Conservation (phyloP, 2,329 filamentous ascomycete genomes). For the Penicillium sp. region DNA sequence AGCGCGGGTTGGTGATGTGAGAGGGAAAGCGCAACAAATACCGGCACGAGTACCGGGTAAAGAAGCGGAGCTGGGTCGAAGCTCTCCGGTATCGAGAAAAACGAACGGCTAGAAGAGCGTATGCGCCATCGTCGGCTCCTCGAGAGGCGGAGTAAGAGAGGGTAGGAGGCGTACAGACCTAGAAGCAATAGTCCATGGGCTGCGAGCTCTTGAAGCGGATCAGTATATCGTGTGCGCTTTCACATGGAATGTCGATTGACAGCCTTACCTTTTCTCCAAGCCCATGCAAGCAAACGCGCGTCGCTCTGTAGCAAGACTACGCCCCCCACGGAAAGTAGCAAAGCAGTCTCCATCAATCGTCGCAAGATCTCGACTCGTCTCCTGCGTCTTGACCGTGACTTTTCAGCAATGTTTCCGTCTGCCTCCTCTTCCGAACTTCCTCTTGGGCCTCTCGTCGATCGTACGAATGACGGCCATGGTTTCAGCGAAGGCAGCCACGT, state of each 20-base stretch:
- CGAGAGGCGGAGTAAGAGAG: conserved; percentile 51
- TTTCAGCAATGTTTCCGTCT: conserved; percentile 22
- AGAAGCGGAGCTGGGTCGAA: conserved; percentile 91
- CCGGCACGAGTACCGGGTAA: conserved; percentile 75
- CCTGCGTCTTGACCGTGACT: conserved; percentile 29
- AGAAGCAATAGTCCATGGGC: conserved; percentile 31
- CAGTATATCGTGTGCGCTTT: conserved; percentile 2
- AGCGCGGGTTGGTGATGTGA: conserved; percentile 59
- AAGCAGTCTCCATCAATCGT: conserved; percentile 53
- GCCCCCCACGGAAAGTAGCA: conserved; percentile 53
- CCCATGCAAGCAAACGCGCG: conserved; percentile 31
- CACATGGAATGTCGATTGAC: background rate
- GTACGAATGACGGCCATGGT: conserved; percentile 33
- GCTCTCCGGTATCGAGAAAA: conserved; percentile 65
- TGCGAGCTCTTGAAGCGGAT: conserved; percentile 31
- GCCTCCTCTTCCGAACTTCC: conserved; percentile 33
- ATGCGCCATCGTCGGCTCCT: conserved; percentile 26
- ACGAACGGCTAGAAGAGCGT: conserved; percentile 36
- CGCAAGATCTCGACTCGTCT: conserved; percentile 44
- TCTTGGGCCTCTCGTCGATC: conserved; percentile 28
- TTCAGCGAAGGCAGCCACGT: conserved; percentile 31
- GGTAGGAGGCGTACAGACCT: conserved; percentile 50
- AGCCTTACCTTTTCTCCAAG: conserved; percentile 39
- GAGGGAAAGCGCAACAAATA: conserved; percentile 74
- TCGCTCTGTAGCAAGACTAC: conserved; percentile 39